Evolutionary conservation across 345 rosid species (phyloP).

Genomic region (Cochlearia excelsa): DNA sequence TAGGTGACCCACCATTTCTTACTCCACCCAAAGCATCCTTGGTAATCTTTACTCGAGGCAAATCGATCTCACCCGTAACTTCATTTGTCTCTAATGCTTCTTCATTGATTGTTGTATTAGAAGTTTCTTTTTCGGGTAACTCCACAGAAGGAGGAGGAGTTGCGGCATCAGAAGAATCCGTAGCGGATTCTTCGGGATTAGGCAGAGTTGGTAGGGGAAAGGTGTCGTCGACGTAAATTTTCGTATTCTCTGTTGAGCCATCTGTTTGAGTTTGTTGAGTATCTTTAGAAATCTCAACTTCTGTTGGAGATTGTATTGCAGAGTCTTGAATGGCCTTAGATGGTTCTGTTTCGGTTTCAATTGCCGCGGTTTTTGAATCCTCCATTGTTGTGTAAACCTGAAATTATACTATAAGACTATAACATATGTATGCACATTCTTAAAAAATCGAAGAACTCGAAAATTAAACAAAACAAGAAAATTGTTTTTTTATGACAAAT

Average conservation of each 20-base stretch:
- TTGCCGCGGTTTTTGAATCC: slow-evolving; percentile 38
- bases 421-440: neutral
- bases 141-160: neutral
- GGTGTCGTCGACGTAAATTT: slow-evolving; percentile 23
- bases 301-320: slow-evolving; percentile 12
- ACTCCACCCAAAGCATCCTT: slow-evolving; percentile 26
- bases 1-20: slow-evolving; percentile 30
- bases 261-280: slow-evolving; percentile 31
- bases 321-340: slow-evolving; percentile 18
- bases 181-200: neutral
- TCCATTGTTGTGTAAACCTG: slow-evolving; percentile 43
- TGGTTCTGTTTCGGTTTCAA: slow-evolving; percentile 26
- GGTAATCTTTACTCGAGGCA: slow-evolving; percentile 37
- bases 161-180: neutral
- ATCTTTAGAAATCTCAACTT: slow-evolving; percentile 11
- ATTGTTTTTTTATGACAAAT: neutral
- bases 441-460: neutral
- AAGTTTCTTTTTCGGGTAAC: slow-evolving; percentile 4
- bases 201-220: neutral
- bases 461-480: neutral
- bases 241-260: slow-evolving; percentile 8
- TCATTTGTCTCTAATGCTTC: slow-evolving; percentile 30
- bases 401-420: neutral
- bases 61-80: slow-evolving; percentile 28
- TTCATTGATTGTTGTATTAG: slow-evolving; percentile 17